These are phyloP conservation scores for Fusarium sp. DNA, from an alignment of 2,329 filamentous ascomycete genomes.

Conservation along the genomic window DNA sequence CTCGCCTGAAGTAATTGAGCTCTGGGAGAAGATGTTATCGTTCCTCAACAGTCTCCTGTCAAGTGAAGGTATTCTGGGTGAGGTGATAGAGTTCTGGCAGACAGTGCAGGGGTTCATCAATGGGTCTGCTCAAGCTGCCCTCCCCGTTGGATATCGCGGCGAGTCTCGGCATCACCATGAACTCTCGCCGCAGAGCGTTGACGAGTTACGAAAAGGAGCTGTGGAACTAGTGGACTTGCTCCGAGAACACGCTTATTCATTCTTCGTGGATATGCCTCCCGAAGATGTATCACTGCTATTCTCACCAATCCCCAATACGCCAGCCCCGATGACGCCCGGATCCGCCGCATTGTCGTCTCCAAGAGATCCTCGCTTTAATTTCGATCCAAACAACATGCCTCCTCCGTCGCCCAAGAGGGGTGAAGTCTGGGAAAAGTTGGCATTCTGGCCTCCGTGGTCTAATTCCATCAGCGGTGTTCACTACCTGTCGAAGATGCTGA, in stretches of 20 bases:
- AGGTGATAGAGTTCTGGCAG: slow-evolving; percentile 94
- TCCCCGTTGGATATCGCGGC: slow-evolving; percentile 83
- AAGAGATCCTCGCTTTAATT: slow-evolving; percentile 78
- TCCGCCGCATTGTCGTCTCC: slow-evolving; percentile 59
- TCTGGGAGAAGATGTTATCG: slow-evolving; percentile 88
- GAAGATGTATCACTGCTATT: slow-evolving; percentile 90
- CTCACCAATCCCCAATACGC: slow-evolving; percentile 75
- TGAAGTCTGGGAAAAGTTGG: slow-evolving; percentile 90
- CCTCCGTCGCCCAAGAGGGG: slow-evolving; percentile 79
- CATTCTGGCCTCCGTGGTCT: slow-evolving; percentile 94
- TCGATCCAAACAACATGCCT: slow-evolving; percentile 80
- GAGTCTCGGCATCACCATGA: slow-evolving; percentile 84
- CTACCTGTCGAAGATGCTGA: slow-evolving; percentile 83
- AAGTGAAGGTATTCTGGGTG: slow-evolving; percentile 81
- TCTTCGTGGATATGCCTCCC: slow-evolving; percentile 87
- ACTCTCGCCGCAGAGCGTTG: slow-evolving; percentile 74
- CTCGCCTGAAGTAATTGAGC: slow-evolving; percentile 79
- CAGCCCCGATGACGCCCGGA: slow-evolving; percentile 46
- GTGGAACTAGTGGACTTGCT: slow-evolving; percentile 85
- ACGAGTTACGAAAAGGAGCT: slow-evolving; percentile 77
- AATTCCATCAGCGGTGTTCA: slow-evolving; percentile 93
- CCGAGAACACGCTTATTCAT: slow-evolving; percentile 77
- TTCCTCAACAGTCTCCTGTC: slow-evolving; percentile 81
- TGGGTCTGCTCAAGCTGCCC: slow-evolving; percentile 78
- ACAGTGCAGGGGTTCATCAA: slow-evolving; percentile 89